Evolutionary conservation across 768 basidiomycete genomes (phyloP).

Genomic region (Artomyces pyxidatus): DNA sequence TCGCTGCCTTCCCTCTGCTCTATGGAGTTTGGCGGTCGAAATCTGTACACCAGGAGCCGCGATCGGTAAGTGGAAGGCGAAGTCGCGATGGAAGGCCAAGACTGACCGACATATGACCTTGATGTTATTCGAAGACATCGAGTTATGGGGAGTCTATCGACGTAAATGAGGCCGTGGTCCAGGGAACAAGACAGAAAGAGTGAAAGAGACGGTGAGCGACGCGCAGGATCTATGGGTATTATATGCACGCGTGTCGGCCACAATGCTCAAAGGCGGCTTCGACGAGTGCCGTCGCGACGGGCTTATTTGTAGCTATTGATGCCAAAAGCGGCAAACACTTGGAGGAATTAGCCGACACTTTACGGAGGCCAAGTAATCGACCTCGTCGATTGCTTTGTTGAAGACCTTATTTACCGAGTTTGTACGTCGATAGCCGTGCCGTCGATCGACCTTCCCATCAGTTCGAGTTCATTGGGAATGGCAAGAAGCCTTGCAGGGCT

Average conservation of each 20-base stretch:
- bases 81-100: slow-evolving; percentile 7
- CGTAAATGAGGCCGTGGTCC: slow-evolving; percentile 11
- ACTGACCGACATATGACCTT: slow-evolving; percentile 98
- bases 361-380: no score
- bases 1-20: slow-evolving; percentile 84
- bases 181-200: not conserved
- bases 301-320: slow-evolving; percentile 6
- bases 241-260: not conserved
- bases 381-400: no score
- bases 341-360: no score
- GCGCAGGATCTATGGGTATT: not conserved
- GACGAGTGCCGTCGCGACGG: slow-evolving; percentile 8
- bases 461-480: no score
- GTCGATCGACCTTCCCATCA: no score
- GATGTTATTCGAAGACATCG: slow-evolving; percentile 80
- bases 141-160: slow-evolving; percentile 33
- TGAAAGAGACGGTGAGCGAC: not conserved
- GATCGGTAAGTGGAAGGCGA: slow-evolving; percentile 4
- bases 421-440: no score
- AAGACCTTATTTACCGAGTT: no score
- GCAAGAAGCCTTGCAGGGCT: no score
- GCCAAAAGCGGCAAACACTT: no score
- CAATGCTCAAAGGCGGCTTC: slow-evolving; percentile 3
- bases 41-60: slow-evolving; percentile 38
- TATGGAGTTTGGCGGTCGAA: slow-evolving; percentile 90